phyloP scores from a whole-genome alignment of 2,329 filamentous ascomycete species.

The Phaeosphaeria sp. region DNA sequence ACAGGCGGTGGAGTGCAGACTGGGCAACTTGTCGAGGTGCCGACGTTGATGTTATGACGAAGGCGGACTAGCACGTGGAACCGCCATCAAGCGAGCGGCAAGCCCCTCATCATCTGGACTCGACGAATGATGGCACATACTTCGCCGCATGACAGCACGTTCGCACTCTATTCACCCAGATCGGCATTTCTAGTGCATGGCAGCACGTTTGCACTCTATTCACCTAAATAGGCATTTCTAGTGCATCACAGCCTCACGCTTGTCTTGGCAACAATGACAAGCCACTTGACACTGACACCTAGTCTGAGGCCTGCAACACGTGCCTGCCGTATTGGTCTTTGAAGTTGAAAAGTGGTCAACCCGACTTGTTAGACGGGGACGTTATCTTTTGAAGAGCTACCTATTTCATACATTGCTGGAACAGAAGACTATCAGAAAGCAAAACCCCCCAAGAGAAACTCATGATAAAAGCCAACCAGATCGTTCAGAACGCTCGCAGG shows the following conservation, averaged over 20 bases:
- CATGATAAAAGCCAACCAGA: conserved; percentile 19
- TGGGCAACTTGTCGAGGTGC: conserved; percentile 21
- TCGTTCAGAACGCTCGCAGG: conserved; percentile 22
- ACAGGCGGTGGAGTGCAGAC: conserved; percentile 7
- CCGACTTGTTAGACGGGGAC: conserved; percentile 25
- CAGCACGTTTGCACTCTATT: conserved; percentile 3
- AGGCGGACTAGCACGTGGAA: conserved; percentile 37
- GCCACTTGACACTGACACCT: not conserved
- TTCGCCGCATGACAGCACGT: conserved; percentile 19
- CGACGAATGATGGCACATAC: not conserved
- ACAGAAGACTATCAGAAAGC: conserved; percentile 25
- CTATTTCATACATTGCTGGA: conserved; percentile 43
- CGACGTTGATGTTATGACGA: conserved; percentile 36
- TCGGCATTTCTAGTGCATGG: not conserved
- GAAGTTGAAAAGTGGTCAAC: conserved; percentile 26
- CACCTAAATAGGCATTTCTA: not conserved
- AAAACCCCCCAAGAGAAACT: conserved; percentile 26
- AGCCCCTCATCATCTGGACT: conserved; percentile 18
- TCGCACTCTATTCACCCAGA: not conserved
- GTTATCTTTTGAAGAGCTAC: conserved; percentile 36
- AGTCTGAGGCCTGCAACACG: not conserved
- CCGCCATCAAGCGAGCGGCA: conserved; percentile 27
- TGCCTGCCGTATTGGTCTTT: conserved; percentile 1
- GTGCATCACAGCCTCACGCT: not conserved
- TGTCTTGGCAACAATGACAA: no score